Evolutionary conservation across 2,329 filamentous ascomycete species (phyloP).

Genomic region (Monosporascus cannonballus): DNA sequence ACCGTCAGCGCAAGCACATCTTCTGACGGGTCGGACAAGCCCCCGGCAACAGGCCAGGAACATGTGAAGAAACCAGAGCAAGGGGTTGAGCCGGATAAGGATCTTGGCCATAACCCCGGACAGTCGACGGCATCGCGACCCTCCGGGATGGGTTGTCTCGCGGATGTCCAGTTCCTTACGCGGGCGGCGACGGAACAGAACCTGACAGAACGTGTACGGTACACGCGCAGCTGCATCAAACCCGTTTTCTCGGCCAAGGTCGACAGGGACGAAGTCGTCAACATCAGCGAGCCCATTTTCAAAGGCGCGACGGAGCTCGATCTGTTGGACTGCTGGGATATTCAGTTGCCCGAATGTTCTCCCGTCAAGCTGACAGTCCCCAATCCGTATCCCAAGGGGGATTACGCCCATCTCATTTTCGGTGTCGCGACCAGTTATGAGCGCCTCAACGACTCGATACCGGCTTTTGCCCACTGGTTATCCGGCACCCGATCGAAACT

Average conservation of each 20-base stretch:
- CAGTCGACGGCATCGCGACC: slow-evolving; percentile 1
- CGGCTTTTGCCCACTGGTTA: slow-evolving; percentile 51
- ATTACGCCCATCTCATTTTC: slow-evolving; percentile 48
- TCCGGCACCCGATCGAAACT: slow-evolving; percentile 43
- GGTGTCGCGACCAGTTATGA: slow-evolving; percentile 49
- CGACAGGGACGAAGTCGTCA: slow-evolving; percentile 31
- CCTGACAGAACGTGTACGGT: slow-evolving; percentile 36
- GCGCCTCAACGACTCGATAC: slow-evolving; percentile 43
- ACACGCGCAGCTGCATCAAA: slow-evolving; percentile 38
- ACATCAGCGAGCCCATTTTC: slow-evolving; percentile 32
- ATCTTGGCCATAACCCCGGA: background rate
- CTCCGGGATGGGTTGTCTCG: slow-evolving; percentile 11
- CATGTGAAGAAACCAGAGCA: too few relatives aligned
- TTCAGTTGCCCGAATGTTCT: slow-evolving; percentile 29
- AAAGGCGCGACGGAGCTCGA: slow-evolving; percentile 25
- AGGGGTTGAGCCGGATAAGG: background rate
- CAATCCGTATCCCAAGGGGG: slow-evolving; percentile 32
- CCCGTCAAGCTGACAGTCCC: slow-evolving; percentile 43
- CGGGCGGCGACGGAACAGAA: slow-evolving; percentile 19
- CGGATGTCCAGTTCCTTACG: slow-evolving; percentile 21
- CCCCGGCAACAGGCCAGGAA: too few relatives aligned
- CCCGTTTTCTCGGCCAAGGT: slow-evolving; percentile 26
- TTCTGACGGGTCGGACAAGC: background rate
- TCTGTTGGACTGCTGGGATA: slow-evolving; percentile 21
- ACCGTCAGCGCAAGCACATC: too few relatives aligned